These are phyloP conservation scores for Saccharomycopsis amapae DNA, from an alignment of 805 yeast genomes.

Conservation along the genomic window DNA sequence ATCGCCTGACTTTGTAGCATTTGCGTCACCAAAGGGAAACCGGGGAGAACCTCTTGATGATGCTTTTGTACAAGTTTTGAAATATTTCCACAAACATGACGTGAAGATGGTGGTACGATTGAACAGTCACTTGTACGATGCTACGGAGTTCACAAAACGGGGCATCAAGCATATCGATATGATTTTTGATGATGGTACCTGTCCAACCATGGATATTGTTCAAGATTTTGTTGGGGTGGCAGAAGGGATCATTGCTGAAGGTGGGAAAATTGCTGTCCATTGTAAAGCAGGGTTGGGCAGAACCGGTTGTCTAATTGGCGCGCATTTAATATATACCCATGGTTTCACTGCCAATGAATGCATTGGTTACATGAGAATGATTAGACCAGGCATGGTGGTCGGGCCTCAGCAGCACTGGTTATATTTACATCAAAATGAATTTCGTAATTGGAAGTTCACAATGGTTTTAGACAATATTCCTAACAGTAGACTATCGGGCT, in stretches of 20 bases:
- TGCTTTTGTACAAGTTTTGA: slow-evolving; percentile 76
- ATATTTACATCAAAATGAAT: slow-evolving; percentile 90
- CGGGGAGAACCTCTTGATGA: slow-evolving; percentile 60
- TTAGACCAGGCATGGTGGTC: slow-evolving; percentile 99
- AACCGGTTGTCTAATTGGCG: slow-evolving; percentile 97
- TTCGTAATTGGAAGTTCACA: slow-evolving; percentile 91
- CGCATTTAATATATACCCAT: slow-evolving; percentile 90
- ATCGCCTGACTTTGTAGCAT: slow-evolving; percentile 91
- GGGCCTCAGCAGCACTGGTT: slow-evolving; percentile 99
- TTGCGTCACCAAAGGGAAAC: slow-evolving; percentile 88
- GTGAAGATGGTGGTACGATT: slow-evolving; percentile 88
- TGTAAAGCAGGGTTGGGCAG: slow-evolving; percentile 98
- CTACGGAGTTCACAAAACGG: slow-evolving; percentile 69
- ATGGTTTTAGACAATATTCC: slow-evolving; percentile 71
- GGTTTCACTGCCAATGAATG: slow-evolving; percentile 97
- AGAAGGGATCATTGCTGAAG: slow-evolving; percentile 73
- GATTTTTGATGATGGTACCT: slow-evolving; percentile 97
- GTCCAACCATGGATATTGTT: slow-evolving; percentile 94
- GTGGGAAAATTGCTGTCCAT: slow-evolving; percentile 95
- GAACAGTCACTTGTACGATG: slow-evolving; percentile 86
- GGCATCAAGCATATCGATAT: slow-evolving; percentile 88
- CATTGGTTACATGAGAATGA: slow-evolving; percentile 91
- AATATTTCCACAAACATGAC: slow-evolving; percentile 61
- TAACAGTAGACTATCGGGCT: slow-evolving; percentile 61
- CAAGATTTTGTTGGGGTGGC: slow-evolving; percentile 92